Evolutionary conservation across 352 stramenopile genomes (phyloP), one percentile per base, ranked within the genome.

Genomic region (Hyaloperonospora arabidopsidis): DNA sequence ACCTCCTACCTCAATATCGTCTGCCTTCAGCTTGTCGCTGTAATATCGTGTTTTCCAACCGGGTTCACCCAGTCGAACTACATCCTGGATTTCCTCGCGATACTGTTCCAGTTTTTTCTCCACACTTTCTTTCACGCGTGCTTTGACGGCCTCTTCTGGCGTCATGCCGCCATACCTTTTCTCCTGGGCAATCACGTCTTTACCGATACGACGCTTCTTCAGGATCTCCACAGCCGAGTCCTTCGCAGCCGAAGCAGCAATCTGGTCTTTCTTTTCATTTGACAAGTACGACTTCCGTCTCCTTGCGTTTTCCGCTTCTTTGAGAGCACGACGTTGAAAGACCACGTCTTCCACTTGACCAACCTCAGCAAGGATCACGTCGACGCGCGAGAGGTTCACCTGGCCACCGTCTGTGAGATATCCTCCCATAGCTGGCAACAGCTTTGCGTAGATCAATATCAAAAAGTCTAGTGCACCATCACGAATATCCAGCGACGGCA

Each of bases 391-490:
- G 17, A 99, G 72, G 64, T 99, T 86, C 5, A 99, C 90, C 4
- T 97, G 72, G 2, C 95, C 96, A 19, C 87, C 89, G 63, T 96
- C 82, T 5, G 96, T 98, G 28, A 99, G 72, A 62, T 99, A 99
- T 29, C 92, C 95, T n/a, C 80, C 82, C 53, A 94, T 79, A 12
- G 78, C 75, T 0, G 81, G 76, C 5, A 93, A 49, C 25, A 94
- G 32, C 60, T 92, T 84, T 12, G 84, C 94, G 74, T 99, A 99
- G 18, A 98, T 86, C 63, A 98, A 94, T 29, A 99, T 96, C 21
- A 99, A 70, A 61, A 97, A 98, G 71, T 98, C 95, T 34, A 99
- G 68, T 1, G 91, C 97, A n/a, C 96, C 96, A 64, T 99, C 96
- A 43, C 95, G 88, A 78, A 99, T 99, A 63, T 98, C 96, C 28